Conservation (phyloP, 108 stramenopile genomes). For the Asterionellopsis glacialis region DNA sequence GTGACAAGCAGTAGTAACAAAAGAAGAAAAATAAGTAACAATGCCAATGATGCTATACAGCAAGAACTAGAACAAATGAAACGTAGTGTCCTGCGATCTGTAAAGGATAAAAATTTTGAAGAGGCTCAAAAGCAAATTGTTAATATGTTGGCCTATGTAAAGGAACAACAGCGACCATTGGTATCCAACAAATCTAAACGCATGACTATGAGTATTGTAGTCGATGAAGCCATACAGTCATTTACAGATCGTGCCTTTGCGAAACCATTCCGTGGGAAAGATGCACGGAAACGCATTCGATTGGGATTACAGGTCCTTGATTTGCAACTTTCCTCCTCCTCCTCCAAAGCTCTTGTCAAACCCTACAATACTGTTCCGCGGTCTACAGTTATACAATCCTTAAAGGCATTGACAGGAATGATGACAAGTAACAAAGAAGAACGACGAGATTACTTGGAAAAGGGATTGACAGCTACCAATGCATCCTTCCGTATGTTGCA, state of each 20-base stretch:
- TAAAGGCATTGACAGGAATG: constrained; percentile 47
- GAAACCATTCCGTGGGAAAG: constrained; percentile 19
- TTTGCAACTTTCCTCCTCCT: constrained; percentile 46
- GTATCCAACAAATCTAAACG: too few relatives aligned
- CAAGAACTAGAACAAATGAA: too few relatives aligned
- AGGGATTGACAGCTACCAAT: constrained; percentile 11
- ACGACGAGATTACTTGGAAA: not conserved
- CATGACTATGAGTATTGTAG: too few relatives aligned
- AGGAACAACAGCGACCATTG: too few relatives aligned
- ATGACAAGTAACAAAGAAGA: constrained; percentile 1
- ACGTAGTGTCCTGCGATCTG: not conserved
- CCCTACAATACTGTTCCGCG: constrained; percentile 51
- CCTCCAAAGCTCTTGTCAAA: constrained; percentile 19
- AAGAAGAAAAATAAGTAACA: too few relatives aligned
- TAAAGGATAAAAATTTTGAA: not conserved
- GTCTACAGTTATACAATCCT: constrained; percentile 38
- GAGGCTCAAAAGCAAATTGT: not conserved
- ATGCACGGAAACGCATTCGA: constrained; percentile 15
- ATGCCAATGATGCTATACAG: too few relatives aligned
- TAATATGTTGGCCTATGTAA: not conserved
- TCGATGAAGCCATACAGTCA: constrained; percentile 6
- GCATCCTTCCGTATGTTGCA: constrained; percentile 69
- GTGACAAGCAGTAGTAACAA: too few relatives aligned
- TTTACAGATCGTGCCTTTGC: constrained; percentile 43
- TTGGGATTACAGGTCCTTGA: constrained; percentile 47